Conservation (phyloP, 305 asterid genomes). For the Petunia hybrid region DNA sequence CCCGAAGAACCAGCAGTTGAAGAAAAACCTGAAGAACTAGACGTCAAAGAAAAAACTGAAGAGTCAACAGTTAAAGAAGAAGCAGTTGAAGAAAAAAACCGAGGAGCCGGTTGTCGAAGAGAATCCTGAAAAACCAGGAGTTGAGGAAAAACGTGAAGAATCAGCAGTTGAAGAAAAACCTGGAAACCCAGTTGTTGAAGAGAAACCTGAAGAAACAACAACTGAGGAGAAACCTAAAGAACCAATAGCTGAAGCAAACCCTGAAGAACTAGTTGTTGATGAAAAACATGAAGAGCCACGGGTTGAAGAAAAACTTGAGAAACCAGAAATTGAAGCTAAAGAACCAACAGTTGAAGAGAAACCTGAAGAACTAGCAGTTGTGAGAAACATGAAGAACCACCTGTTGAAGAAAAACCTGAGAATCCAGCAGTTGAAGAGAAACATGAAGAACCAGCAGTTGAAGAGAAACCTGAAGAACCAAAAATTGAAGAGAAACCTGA, state of each 20-base stretch:
- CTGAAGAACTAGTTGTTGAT: not conserved
- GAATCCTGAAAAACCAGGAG: not conserved
- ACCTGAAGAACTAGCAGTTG: conserved; percentile 10
- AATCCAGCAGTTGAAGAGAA: not conserved
- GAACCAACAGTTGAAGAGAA: conserved; percentile 2
- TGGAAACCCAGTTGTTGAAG: not conserved
- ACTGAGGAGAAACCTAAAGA: not conserved
- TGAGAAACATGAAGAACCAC: not conserved
- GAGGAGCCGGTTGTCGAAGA: not conserved
- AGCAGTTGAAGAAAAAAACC: not conserved
- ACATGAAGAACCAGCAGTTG: not conserved
- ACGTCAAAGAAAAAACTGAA: too few species aligned
- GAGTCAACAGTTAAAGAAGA: not conserved
- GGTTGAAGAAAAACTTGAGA: not conserved
- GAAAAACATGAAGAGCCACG: not conserved
- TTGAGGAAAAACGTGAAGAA: not conserved
- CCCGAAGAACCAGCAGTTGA: too few species aligned
- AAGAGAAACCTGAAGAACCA: not conserved
- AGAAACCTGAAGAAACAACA: not conserved
- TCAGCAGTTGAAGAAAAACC: not conserved
- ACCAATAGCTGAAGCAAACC: not conserved
- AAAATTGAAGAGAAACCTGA: not conserved
- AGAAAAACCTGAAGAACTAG: too few species aligned
- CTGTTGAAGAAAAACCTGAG: not conserved
- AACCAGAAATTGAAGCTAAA: not conserved